Evolutionary conservation across 345 rosid species (phyloP).

Genomic region (Orychophragmus violaceus): DNA sequence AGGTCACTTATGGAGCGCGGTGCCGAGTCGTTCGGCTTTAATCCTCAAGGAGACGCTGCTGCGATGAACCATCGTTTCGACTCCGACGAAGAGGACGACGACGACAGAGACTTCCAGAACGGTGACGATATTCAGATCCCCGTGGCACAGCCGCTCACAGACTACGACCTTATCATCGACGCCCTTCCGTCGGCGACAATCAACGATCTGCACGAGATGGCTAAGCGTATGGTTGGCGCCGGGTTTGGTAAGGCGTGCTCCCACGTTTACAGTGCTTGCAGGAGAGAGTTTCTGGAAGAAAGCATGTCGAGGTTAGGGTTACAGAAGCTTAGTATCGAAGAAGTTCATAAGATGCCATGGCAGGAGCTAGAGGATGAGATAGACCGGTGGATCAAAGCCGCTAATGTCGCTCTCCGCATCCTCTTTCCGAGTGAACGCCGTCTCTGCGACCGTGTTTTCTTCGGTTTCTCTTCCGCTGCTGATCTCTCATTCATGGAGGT

Average conservation of each 20-base stretch:
- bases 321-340: conserved; percentile 71
- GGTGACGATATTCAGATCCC: conserved; percentile 48
- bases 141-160: conserved; percentile 69
- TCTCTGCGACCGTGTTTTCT: conserved; percentile 76
- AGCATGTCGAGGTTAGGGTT: conserved; percentile 73
- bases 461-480: conserved; percentile 57
- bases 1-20: conserved; percentile 71
- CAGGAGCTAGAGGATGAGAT: conserved; percentile 73
- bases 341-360: conserved; percentile 75
- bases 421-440: conserved; percentile 90
- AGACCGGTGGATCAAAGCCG: conserved; percentile 82
- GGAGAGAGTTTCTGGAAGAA: conserved; percentile 79
- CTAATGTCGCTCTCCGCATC: conserved; percentile 62
- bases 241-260: conserved; percentile 71
- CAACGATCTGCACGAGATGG: conserved; percentile 74
- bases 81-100: conserved; percentile 46
- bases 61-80: conserved; percentile 43
- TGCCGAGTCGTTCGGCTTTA: conserved; percentile 56
- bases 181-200: conserved; percentile 76
- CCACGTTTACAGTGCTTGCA: conserved; percentile 64
- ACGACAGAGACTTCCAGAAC: conserved; percentile 29
- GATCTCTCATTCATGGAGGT: conserved; percentile 93
- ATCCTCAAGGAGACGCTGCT: too few species aligned
- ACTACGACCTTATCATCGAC: conserved; percentile 78
- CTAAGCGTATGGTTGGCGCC: conserved; percentile 77